These are phyloP conservation scores for Pichia sp. DNA, from an alignment of 1,139 yeast species.

Conservation along the genomic window DNA sequence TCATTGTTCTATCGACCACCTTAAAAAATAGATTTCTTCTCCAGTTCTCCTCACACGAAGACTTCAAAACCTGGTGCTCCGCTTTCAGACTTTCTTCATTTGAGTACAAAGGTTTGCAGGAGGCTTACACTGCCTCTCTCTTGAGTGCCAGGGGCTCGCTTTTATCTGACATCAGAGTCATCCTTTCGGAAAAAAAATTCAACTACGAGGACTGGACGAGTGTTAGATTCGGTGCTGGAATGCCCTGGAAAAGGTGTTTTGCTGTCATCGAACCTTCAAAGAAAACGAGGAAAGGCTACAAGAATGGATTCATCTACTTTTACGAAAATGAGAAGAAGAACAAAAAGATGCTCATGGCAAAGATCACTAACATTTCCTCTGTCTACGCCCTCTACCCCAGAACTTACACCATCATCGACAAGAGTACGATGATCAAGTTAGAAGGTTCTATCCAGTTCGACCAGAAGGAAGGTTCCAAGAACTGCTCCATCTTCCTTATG, in stretches of 20 bases:
- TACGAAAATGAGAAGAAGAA: slow-evolving; percentile 66
- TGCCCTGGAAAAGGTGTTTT: slow-evolving; percentile 96
- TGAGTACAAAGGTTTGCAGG: slow-evolving; percentile 80
- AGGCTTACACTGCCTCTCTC: slow-evolving; percentile 93
- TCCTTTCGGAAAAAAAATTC: slow-evolving; percentile 79
- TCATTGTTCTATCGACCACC: slow-evolving; percentile 84
- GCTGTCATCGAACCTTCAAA: slow-evolving; percentile 80
- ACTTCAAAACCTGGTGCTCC: slow-evolving; percentile 66
- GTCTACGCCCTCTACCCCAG: slow-evolving; percentile 95
- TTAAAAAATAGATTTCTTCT: slow-evolving; percentile 79
- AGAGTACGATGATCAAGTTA: slow-evolving; percentile 80
- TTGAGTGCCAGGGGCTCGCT: slow-evolving; percentile 83
- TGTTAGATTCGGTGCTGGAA: slow-evolving; percentile 92
- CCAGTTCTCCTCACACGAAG: slow-evolving; percentile 62
- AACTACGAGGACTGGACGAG: slow-evolving; percentile 93
- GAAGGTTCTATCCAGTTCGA: slow-evolving; percentile 74
- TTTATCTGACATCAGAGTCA: slow-evolving; percentile 78
- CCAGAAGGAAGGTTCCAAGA: slow-evolving; percentile 53
- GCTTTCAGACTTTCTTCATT: slow-evolving; percentile 76
- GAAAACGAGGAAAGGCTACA: slow-evolving; percentile 37
- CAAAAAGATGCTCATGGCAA: slow-evolving; percentile 78
- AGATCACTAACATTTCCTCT: slow-evolving; percentile 63
- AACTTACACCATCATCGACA: slow-evolving; percentile 72
- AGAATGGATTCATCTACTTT: slow-evolving; percentile 51
- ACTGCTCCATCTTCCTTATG: slow-evolving; percentile 86